These are phyloP conservation scores for Cryptosporidium ubiquitum DNA, from an alignment of 169 alveolate genomes.

Conservation along the genomic window DNA sequence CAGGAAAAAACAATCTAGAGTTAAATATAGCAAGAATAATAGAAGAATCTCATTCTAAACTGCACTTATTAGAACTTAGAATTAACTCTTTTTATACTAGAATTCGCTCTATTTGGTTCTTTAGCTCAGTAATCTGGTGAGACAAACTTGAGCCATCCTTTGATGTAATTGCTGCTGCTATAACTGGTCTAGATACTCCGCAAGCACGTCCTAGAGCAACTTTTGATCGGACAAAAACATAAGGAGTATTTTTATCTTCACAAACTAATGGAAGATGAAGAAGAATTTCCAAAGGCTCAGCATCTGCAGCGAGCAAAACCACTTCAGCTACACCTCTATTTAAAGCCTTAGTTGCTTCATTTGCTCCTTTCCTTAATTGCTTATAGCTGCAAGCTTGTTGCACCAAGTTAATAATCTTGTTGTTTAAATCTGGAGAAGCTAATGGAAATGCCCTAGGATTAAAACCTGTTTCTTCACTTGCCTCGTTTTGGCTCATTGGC, in stretches of 20 bases:
- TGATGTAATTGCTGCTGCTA: constrained; percentile 95
- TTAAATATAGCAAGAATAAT: not conserved
- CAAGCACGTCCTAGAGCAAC: constrained; percentile 98
- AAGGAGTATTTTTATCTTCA: constrained; percentile 99
- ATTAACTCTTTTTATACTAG: constrained; percentile 82
- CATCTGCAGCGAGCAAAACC: constrained; percentile 98
- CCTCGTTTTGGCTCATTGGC: constrained; percentile 76
- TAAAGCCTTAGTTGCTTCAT: constrained; percentile 96
- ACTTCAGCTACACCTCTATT: constrained; percentile 98
- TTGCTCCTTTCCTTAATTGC: constrained; percentile 95
- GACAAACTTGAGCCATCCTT: constrained; percentile 95
- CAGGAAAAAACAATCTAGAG: not conserved
- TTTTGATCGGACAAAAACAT: constrained; percentile 96
- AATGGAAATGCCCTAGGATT: constrained; percentile 91
- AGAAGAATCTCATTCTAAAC: not conserved
- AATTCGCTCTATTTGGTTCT: constrained; percentile 96
- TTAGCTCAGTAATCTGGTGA: constrained; percentile 94
- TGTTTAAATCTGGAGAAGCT: constrained; percentile 88
- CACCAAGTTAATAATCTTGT: constrained; percentile 88
- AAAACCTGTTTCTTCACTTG: constrained; percentile 75
- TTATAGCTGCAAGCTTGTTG: constrained; percentile 94
- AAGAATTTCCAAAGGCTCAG: constrained; percentile 99
- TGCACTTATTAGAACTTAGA: constrained; percentile 42
- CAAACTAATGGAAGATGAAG: constrained; percentile 97
- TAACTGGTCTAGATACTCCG: constrained; percentile 98